Evolutionary conservation across 768 basidiomycete genomes (phyloP).

Genomic region (Suillus americanus): DNA sequence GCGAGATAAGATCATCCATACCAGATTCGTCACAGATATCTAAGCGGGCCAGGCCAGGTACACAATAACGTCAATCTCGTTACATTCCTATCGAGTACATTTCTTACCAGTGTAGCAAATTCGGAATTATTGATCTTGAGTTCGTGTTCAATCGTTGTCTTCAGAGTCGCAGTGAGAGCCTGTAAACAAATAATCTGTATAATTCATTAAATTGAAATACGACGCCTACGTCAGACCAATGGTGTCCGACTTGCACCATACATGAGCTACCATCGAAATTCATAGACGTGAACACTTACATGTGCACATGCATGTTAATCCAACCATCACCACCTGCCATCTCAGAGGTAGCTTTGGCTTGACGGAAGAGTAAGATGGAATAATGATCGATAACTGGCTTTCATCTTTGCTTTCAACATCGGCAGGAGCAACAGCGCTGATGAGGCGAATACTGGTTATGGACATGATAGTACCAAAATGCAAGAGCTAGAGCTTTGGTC

Average conservation of each 20-base stretch:
- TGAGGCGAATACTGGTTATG: neutral
- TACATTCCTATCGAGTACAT: neutral
- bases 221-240: slow-evolving; percentile 41
- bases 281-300: slow-evolving; percentile 29
- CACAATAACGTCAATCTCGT: neutral
- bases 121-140: slow-evolving; percentile 44
- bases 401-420: neutral
- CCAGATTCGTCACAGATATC: slow-evolving; percentile 39
- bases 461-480: neutral
- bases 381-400: neutral
- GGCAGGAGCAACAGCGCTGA: neutral
- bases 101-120: slow-evolving; percentile 39
- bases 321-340: slow-evolving; percentile 36
- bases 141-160: slow-evolving; percentile 43
- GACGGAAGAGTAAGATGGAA: slow-evolving; percentile 9
- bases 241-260: slow-evolving; percentile 36
- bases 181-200: slow-evolving; percentile 10
- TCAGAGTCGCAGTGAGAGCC: slow-evolving; percentile 41
- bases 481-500: neutral
- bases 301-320: slow-evolving; percentile 40
- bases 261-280: neutral
- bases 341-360: slow-evolving; percentile 33
- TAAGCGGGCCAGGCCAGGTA: slow-evolving; percentile 4
- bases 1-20: slow-evolving; percentile 11
- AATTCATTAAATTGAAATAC: neutral